A percentile compares a stretch with the other conserved stretches of the same genome.
Evolutionary conservation across 345 rosid species (phyloP).

Genomic region (Salix arbutifolia): DNA sequence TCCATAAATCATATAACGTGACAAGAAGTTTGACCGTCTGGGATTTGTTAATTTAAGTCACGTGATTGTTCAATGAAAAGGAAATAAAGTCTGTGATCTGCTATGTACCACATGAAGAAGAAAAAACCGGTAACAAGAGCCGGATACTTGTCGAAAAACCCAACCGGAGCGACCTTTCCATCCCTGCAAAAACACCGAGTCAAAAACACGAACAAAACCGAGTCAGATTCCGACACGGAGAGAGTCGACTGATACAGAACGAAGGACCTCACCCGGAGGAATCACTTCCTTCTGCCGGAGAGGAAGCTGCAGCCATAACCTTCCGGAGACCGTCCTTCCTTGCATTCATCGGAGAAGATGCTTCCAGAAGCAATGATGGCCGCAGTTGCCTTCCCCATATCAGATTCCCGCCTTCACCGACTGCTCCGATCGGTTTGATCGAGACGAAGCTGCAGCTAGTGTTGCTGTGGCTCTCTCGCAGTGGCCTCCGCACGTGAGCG

Average conservation of each 20-base stretch:
- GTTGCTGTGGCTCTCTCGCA: constrained; percentile 29
- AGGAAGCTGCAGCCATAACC: constrained; percentile 54
- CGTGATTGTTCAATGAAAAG: neutral
- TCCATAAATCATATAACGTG: too few species aligned
- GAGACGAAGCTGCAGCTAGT: constrained; percentile 22
- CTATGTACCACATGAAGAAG: constrained; percentile 93
- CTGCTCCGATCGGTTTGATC: constrained; percentile 45
- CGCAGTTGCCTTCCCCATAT: constrained; percentile 85
- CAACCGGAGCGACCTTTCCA: constrained; percentile 47
- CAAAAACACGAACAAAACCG: constrained; percentile 12
- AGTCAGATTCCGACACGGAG: constrained; percentile 27
- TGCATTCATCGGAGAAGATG: constrained; percentile 16
- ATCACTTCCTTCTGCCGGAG: constrained; percentile 77
- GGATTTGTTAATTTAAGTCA: neutral
- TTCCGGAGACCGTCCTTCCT: constrained; percentile 51
- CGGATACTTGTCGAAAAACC: constrained; percentile 69
- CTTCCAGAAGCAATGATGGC: constrained; percentile 46
- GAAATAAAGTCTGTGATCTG: neutral
- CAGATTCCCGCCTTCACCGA: constrained; percentile 69
- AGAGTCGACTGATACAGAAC: constrained; percentile 32
- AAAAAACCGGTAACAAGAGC: constrained; percentile 82
- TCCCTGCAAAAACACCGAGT: constrained; percentile 48
- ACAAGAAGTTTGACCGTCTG: too few species aligned
- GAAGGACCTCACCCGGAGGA: constrained; percentile 96
- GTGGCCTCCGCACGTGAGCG: constrained; percentile 32